phyloP scores from a whole-genome alignment of 1,284 basidiomycete species.

The Puccinia novopanici region DNA sequence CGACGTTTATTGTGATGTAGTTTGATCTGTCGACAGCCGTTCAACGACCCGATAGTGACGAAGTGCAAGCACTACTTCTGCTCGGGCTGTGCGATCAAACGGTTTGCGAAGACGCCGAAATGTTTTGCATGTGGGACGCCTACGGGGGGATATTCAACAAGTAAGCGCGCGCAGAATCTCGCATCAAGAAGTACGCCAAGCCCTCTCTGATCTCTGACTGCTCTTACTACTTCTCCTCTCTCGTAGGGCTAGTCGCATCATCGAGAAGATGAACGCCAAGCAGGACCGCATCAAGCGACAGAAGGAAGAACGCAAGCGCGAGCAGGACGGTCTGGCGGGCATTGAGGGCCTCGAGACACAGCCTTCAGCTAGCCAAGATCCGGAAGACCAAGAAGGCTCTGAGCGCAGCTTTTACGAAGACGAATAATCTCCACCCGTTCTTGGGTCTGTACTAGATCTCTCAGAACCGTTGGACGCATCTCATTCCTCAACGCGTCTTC shows the following conservation, averaged over 20 bases:
- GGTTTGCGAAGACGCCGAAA: constrained; percentile 90
- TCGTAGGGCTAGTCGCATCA: constrained; percentile 26
- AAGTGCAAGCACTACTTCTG: constrained; percentile 97
- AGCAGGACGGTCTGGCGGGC: constrained; percentile 35
- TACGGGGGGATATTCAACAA: constrained; percentile 94
- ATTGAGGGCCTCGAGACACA: constrained; percentile 42
- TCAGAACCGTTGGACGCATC: neutral
- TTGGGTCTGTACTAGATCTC: no score
- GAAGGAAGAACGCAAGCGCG: constrained; percentile 15
- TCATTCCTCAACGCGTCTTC: neutral
- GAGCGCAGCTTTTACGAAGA: constrained; percentile 49
- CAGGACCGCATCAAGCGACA: constrained; percentile 35
- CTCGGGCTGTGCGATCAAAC: constrained; percentile 79
- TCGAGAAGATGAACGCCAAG: constrained; percentile 49
- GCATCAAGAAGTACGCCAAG: no score
- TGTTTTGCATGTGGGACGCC: constrained; percentile 91
- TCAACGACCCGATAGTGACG: constrained; percentile 91
- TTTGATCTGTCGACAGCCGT: constrained; percentile 89
- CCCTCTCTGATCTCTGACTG: no score
- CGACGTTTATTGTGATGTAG: neutral
- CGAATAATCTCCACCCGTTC: constrained; percentile 5
- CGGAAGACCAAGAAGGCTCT: constrained; percentile 24
- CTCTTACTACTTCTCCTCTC: neutral
- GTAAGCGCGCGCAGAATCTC: constrained; percentile 63
- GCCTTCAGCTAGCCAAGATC: constrained; percentile 1